Evolutionary conservation across 345 rosid species (phyloP).

Genomic region (Sapria himalayana): DNA sequence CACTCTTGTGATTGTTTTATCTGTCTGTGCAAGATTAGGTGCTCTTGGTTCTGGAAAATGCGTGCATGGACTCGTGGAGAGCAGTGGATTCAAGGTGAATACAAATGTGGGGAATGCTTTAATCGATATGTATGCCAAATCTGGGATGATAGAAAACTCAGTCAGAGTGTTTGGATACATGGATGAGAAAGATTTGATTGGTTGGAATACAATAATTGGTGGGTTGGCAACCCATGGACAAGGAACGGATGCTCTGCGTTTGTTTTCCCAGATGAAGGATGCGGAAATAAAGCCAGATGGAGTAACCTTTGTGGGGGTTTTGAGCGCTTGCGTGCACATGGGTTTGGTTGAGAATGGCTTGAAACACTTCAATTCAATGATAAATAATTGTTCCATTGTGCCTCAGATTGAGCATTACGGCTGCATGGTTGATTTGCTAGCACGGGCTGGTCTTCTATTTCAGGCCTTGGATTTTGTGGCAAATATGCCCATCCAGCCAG

Average conservation of each 20-base stretch:
- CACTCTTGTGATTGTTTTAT: conserved; percentile 43
- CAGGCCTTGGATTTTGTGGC: conserved; percentile 52
- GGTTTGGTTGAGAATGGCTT: conserved; percentile 57
- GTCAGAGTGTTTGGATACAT: conserved; percentile 28
- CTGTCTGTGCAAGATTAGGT: conserved; percentile 68
- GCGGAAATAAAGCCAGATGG: conserved; percentile 38
- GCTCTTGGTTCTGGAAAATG: conserved; percentile 58
- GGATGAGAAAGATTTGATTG: conserved; percentile 47
- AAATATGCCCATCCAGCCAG: conserved; percentile 48
- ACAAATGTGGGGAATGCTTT: conserved; percentile 46
- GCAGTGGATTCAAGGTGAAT: conserved; percentile 32
- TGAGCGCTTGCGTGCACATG: conserved; percentile 57
- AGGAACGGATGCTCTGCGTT: conserved; percentile 38
- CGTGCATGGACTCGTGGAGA: conserved; percentile 39
- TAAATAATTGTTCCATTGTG: conserved; percentile 25
- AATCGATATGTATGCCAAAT: conserved; percentile 75
- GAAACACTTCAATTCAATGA: conserved; percentile 46
- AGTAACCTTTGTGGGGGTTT: conserved; percentile 48
- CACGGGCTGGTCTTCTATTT: conserved; percentile 44
- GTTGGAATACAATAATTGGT: conserved; percentile 59
- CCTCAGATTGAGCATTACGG: conserved; percentile 83
- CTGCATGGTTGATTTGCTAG: conserved; percentile 65
- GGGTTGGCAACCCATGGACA: conserved; percentile 56
- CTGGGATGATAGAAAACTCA: conserved; percentile 43
- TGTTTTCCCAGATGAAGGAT: conserved; percentile 38